Base-by-base conservation (phyloP, 2,329 filamentous ascomycete species). In the Apiospora koreana region DNA sequence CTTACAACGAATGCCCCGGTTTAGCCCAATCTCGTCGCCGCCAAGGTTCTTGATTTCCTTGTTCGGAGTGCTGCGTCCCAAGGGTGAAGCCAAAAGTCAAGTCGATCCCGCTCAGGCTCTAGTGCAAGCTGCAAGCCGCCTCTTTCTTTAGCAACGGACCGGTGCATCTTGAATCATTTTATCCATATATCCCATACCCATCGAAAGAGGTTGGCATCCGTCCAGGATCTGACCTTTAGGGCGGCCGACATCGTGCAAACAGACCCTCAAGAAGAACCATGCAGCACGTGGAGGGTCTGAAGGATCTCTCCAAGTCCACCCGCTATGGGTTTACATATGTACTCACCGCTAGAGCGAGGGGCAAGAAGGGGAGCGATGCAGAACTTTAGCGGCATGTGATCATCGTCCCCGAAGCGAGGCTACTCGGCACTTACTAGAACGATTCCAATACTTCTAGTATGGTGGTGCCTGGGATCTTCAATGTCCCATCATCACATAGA, bases 291-390 rank as follows among this genome's bases (percentile, higher is more conserved):
- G 54, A 62, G 21, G 54, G 28, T 10, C 31, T 31, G 18, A 62
- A 38, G 31, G 54, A 62, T 62, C 54, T 62, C 54, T 62, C 54
- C 9, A 38, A 38, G 28, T 18, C 54, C 31, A 38, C 54, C 54
- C 54, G 31, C n/a, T 38, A 38, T n/a, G 50, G 50, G 3, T 31
- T 54, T 31, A 31, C 28, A 9, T n/a, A 46, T 14, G 7, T 62
- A 38, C 54, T 62, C 54, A 62, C 54, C 54, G 54, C 54, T 38
- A 62, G 54, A 62, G 54, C 54, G 54, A 58, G 50, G 54, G 18
- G n/a, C 54, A 12, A n/a, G 31, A 62, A 62, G 50, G 54, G 54
- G 8, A 62, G 31, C 18, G 31, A 38, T 10, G 31, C 54, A 31
- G 31, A 62, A 62, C 31, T 21, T n/a, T 9, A 62, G 54, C 31